Base-by-base conservation (phyloP, 306 rosid species). In the Dalbergia cochinchinensis region DNA sequence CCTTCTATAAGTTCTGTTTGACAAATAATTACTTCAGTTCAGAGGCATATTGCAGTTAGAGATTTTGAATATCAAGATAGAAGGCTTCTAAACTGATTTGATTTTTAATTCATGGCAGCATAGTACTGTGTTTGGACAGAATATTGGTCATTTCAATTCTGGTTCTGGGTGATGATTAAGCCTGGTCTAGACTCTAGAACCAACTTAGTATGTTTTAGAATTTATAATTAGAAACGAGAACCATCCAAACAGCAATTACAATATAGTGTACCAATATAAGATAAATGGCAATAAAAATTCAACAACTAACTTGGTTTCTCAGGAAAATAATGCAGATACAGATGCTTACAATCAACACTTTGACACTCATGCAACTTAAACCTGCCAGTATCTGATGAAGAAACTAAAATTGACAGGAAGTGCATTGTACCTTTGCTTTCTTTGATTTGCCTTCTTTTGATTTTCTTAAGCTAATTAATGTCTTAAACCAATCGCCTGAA, bases 401-500 rank as follows among this genome's bases (percentile, higher is more conserved):
- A 51, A 74, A 63, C 20, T 69, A 47, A 61, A 71, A 63, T 26
- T 63, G 75, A 51, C 31, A 71, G 50, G 63, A 76, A 65, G 22
- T 71, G 83, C 45, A 45, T 5, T 47, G 68, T 89, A 95, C 98
- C 98, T 90, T 93, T 53, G 59, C 58, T 88, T 82, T 89, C 89
- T 93, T 96, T 50, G 96, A 87, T 65, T 86, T 86, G 75, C 92
- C 66, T 16, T 42, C 19, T 80, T 88, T 93, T 15, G 89, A 80
- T 82, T 87, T 96, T 87, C 90, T 90, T 68, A 79, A 85, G 55
- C 86, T 85, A 70, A 88, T 84, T 57, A 93, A 87, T 10, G 89
- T 79, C 91, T 87, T 96, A 82, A 96, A 90, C 99, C 98, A 96
- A 77, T 81, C 63, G 78, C 99, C 99, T 70, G 99, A 91, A 74